Evolutionary conservation across 139 green algal genomes (phyloP).

Genomic region (Asterochloris erici): DNA sequence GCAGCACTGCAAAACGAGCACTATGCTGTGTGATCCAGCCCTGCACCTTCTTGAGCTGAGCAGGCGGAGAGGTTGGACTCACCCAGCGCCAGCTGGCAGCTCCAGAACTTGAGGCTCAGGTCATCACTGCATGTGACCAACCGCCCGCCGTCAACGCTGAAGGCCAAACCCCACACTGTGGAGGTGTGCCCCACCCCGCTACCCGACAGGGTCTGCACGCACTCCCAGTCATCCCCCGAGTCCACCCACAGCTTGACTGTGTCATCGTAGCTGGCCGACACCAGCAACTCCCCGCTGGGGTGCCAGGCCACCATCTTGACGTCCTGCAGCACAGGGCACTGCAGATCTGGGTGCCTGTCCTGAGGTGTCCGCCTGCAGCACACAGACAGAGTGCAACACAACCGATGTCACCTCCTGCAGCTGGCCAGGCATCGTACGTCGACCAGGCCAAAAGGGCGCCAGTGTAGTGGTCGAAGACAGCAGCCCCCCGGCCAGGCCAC

Average conservation of each 20-base stretch:
- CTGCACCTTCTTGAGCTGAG: background rate
- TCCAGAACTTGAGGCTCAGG: slow-evolving; percentile 70
- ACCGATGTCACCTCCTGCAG: slow-evolving; percentile 8
- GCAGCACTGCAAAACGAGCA: background rate
- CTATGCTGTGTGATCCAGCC: background rate
- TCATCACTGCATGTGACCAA: slow-evolving; percentile 89
- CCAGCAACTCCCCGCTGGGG: slow-evolving; percentile 76
- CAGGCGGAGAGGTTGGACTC: background rate
- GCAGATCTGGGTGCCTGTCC: background rate
- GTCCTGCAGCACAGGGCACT: slow-evolving; percentile 56
- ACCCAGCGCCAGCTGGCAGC: slow-evolving; percentile 11
- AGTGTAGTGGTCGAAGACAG: too few species aligned
- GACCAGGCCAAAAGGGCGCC: too few species aligned
- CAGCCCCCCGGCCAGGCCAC: too few species aligned
- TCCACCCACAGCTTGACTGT: slow-evolving; percentile 85
- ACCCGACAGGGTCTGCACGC: slow-evolving; percentile 76
- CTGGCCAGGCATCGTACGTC: too few species aligned
- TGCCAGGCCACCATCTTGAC: slow-evolving; percentile 96
- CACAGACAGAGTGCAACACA: background rate
- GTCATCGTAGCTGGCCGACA: slow-evolving; percentile 90
- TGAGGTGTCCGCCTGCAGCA: background rate
- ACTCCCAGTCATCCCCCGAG: slow-evolving; percentile 85
- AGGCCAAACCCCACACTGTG: slow-evolving; percentile 83
- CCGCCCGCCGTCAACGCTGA: slow-evolving; percentile 51
- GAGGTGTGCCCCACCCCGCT: slow-evolving; percentile 63